A percentile compares a stretch with the other conserved stretches of the same genome.
Evolutionary conservation across 768 basidiomycete genomes (phyloP).

Genomic region (Clitopilus hobsonii): DNA sequence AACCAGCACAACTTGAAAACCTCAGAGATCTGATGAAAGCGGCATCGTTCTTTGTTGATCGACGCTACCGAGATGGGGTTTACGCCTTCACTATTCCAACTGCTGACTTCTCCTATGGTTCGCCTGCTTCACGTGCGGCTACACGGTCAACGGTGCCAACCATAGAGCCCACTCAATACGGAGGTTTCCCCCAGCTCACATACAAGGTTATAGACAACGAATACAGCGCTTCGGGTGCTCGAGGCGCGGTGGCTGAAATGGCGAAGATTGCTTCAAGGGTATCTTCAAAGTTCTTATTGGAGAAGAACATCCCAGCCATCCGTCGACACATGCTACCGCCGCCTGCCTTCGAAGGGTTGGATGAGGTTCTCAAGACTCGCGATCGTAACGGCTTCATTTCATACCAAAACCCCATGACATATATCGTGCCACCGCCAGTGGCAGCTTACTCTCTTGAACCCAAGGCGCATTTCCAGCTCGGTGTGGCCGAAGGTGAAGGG

Average conservation of each 20-base stretch:
- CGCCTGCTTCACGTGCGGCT: constrained; percentile 19
- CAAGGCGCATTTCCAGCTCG: constrained; percentile 62
- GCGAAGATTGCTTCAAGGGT: constrained; percentile 80
- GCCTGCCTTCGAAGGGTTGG: constrained; percentile 26
- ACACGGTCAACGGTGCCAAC: constrained; percentile 24
- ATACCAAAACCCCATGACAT: constrained; percentile 25
- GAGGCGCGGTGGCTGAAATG: constrained; percentile 64
- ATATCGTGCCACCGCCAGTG: constrained; percentile 26
- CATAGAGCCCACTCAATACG: constrained; percentile 27
- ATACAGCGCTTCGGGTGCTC: constrained; percentile 34
- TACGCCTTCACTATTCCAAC: constrained; percentile 18
- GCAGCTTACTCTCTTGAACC: constrained; percentile 49
- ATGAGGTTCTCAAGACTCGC: constrained; percentile 45
- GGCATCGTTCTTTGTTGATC: background rate
- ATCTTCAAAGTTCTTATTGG: constrained; percentile 66
- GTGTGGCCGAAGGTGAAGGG: constrained; percentile 67
- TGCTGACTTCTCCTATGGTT: constrained; percentile 20
- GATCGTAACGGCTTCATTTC: constrained; percentile 40
- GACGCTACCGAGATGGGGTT: constrained; percentile 6
- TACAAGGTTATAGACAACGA: constrained; percentile 36
- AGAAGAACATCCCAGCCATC: constrained; percentile 56
- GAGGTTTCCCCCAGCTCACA: constrained; percentile 46
- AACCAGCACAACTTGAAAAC: constrained; percentile 20
- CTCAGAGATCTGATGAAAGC: constrained; percentile 22
- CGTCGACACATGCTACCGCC: constrained; percentile 41